Evolutionary conservation across 768 basidiomycete species (phyloP).

Genomic region (Neoboletus subvelutipes): DNA sequence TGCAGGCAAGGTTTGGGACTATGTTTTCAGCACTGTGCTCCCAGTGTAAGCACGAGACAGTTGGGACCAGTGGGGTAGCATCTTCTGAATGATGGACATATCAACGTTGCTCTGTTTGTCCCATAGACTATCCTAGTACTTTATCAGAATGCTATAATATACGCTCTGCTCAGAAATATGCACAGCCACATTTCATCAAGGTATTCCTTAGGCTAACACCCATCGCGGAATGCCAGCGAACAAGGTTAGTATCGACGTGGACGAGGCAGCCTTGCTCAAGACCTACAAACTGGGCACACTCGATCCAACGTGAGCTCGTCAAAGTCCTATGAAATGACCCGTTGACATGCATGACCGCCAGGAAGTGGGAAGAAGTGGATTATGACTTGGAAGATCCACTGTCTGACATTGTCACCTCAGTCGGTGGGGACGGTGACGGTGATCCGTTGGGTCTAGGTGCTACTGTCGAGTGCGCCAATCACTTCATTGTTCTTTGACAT

Average conservation of each 20-base stretch:
- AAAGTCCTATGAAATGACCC: not conserved
- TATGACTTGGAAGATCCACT: conserved; percentile 79
- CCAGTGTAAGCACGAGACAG: conserved; percentile 43
- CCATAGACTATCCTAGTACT: conserved; percentile 8
- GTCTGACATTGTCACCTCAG: conserved; percentile 63
- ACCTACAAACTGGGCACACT: conserved; percentile 82
- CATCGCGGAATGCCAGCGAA: conserved; percentile 33
- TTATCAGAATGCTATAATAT: conserved; percentile 14
- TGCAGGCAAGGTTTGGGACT: conserved; percentile 90
- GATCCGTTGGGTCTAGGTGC: conserved; percentile 81
- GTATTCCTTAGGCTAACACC: not conserved
- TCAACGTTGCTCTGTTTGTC: conserved; percentile 11
- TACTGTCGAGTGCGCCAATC: conserved; percentile 50
- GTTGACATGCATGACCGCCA: conserved; percentile 29
- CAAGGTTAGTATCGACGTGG: conserved; percentile 65
- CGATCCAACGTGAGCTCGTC: conserved; percentile 62
- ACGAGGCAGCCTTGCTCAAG: conserved; percentile 83
- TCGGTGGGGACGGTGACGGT: conserved; percentile 57
- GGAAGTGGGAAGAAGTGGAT: conserved; percentile 89
- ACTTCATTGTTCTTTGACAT: not conserved
- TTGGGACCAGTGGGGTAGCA: not conserved
- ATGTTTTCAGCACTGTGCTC: conserved; percentile 83
- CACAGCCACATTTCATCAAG: conserved; percentile 17
- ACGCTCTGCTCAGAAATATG: not conserved
- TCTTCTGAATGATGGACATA: not conserved